These are phyloP conservation scores for Neofusicoccum parvum DNA, from an alignment of 2,329 filamentous ascomycete species.

Conservation along the genomic window DNA sequence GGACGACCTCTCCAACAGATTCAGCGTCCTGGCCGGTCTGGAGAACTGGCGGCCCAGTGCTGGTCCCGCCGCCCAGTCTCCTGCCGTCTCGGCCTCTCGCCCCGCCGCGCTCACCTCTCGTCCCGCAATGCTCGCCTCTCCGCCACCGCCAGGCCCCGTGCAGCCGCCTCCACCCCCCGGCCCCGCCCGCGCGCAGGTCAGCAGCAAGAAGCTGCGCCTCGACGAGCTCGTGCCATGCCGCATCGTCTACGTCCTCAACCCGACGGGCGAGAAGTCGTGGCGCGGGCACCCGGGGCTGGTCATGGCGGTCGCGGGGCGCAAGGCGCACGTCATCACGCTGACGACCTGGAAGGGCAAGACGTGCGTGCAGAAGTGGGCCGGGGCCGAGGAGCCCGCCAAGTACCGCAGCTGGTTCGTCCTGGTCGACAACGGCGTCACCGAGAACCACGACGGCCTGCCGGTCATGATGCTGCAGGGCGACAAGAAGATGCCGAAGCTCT, in stretches of 20 bases:
- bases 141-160: too few relatives aligned
- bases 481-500: not conserved
- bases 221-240: not conserved
- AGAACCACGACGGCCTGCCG: not conserved
- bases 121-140: too few relatives aligned
- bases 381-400: not conserved
- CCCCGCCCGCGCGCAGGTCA: too few relatives aligned
- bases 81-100: too few relatives aligned
- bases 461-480: not conserved
- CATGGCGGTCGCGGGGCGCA: not conserved
- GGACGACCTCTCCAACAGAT: too few relatives aligned
- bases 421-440: not conserved
- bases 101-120: too few relatives aligned
- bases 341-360: slow-evolving; percentile 1
- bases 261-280: not conserved
- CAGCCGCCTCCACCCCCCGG: too few relatives aligned
- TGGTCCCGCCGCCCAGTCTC: too few relatives aligned
- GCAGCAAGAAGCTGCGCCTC: not conserved
- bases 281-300: slow-evolving; percentile 1
- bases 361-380: slow-evolving; percentile 3
- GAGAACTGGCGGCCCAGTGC: too few relatives aligned
- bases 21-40: too few relatives aligned
- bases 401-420: slow-evolving; percentile 7
- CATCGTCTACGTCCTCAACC: not conserved
- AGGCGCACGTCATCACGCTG: slow-evolving; percentile 5